Evolutionary conservation across 2,329 filamentous ascomycete genomes (phyloP), one percentile per base, ranked within the genome.

Genomic region (Apiospora kogelbergensis): DNA sequence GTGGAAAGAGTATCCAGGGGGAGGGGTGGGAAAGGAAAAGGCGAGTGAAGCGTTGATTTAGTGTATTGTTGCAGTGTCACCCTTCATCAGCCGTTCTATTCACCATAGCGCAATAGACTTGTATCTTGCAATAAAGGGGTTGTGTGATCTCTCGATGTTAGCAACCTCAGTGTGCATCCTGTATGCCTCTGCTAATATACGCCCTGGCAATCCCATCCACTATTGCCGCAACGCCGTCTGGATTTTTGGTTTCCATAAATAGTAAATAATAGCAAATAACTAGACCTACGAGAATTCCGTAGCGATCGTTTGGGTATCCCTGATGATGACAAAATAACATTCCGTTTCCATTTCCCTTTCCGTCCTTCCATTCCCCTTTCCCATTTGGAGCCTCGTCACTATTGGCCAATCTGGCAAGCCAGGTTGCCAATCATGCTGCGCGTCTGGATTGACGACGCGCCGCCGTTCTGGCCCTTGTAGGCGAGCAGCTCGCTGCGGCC

Each of bases 381-480:
- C 17, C 5, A 6, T 6, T 26, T 24, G 11, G 17, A 42, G 11
- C 48, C 26, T 4, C 6, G 20, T 60, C 6, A n/a, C 30, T 60
- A 17, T 30, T n/a, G 53, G 5, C 53, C 53, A 42, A 80, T 72
- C 2, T 74, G 10, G 9, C 75, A 72, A 42, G 76, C 71, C 66
- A 80, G 20, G 45, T 67, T 71, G 10, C 79, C 79, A n/a, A 73
- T 73, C 41, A 82, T 70, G 6, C 75, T 78, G 9, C 76, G 70
- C 11, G 80, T 72, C 11, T 73, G 69, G 2, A 83, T 72, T 1
- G 71, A 73, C 24, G 82, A 84, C 46, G 22, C 78, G 7, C 70
- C 65, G 1, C 74, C 76, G 20, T 76, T 79, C 1, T 75, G 72
- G 5, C 85, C 85, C 79, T 85, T 86, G 70, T 73, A 75, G 0